Conservation (phyloP, 345 rosid genomes). For the Combretum micranthum region DNA sequence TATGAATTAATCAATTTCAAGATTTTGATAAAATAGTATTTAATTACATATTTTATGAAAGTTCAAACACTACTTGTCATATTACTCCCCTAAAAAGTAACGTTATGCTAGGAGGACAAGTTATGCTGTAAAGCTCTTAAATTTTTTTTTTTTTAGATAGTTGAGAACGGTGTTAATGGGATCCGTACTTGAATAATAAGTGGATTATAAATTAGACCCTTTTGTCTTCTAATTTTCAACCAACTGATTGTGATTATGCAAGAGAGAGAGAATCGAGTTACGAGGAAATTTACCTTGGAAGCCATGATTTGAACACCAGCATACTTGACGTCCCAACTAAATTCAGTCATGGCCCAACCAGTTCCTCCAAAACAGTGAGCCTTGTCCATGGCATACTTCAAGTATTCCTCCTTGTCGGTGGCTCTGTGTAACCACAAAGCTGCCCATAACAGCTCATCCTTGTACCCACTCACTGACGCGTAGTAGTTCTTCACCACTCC, state of each 20-base stretch:
- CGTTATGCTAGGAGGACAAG: too few species aligned
- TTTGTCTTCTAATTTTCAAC: neutral
- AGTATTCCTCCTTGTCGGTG: slow-evolving; percentile 64
- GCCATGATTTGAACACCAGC: slow-evolving; percentile 79
- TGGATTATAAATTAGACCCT: too few species aligned
- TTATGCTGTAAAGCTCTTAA: too few species aligned
- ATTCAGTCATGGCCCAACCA: slow-evolving; percentile 88
- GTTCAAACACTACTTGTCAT: too few species aligned
- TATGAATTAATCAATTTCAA: too few species aligned
- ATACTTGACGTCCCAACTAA: slow-evolving; percentile 98
- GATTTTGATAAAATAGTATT: too few species aligned
- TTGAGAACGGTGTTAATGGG: too few species aligned
- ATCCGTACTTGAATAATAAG: too few species aligned
- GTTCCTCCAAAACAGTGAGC: slow-evolving; percentile 65
- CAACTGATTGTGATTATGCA: neutral
- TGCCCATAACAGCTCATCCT: slow-evolving; percentile 94
- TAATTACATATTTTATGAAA: too few species aligned
- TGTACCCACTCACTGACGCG: slow-evolving; percentile 90
- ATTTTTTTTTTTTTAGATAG: too few species aligned
- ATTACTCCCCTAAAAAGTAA: too few species aligned
- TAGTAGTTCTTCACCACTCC: slow-evolving; percentile 76
- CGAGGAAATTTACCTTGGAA: slow-evolving; percentile 47
- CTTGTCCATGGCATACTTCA: slow-evolving; percentile 49
- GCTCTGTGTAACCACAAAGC: slow-evolving; percentile 90
- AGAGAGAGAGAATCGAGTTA: neutral